Base-by-base conservation (phyloP, 2,329 filamentous ascomycete species). In the Annulohypoxylon truncatum region DNA sequence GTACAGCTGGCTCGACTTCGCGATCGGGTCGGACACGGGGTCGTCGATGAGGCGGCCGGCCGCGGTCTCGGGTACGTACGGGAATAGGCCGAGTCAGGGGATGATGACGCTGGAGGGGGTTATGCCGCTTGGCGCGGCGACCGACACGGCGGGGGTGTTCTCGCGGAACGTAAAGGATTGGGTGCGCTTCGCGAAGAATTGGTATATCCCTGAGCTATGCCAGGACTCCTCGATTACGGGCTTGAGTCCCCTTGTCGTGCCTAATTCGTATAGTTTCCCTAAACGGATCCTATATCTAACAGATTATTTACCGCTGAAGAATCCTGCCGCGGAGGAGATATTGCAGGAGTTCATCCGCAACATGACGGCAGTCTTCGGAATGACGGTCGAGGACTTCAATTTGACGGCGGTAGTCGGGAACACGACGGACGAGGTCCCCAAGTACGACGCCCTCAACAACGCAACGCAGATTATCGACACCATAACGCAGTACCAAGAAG, bases 241-340 rank as follows among this genome's bases (percentile, higher is more conserved):
- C 0, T 75, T 81, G 10, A 74, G 75, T 4, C 71, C 76, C 1
- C 74, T 82, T 6, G 64, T 69, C 4, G 76, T 78, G 0, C 76
- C 78, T 5, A 77, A 79, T 58, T 77, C 72, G 9, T 64, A 72
- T 4, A 70, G 61, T 0, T 81, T 78, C 51, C 79, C 79, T 4
- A 80, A 79, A 62, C 75, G 77, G 0, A 75, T 81, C 22, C 62
- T 81, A 1, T 81, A 82, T 59, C 78, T 79, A 1, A 73, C 72
- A 2, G 80, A 82, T 48, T 81, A 81, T 55, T 73, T 81, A 0
- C 80, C 80, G 0, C 71, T 81, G 2, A 77, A 72, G 61, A 82
- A 81, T 60, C 77, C 79, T 0, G 78, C 78, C 1, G 78, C 79
- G 0, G 77, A 81, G 35, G 71, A 73, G 1, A 74, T 81, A 7